phyloP scores from a whole-genome alignment of 345 rosid species.

The Brassica nigra region DNA sequence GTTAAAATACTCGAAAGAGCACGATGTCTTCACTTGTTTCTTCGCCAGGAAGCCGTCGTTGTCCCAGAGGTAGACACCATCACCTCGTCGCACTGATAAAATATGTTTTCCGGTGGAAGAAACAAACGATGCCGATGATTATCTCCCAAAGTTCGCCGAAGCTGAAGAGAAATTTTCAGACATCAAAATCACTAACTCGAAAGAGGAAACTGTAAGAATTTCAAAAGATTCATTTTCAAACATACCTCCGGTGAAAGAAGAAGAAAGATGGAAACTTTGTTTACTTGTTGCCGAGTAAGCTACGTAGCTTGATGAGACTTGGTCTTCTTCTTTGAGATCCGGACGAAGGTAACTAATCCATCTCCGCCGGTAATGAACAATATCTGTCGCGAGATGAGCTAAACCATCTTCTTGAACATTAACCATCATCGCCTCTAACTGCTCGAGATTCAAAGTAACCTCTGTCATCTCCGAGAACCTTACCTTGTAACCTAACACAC shows the following conservation, averaged over 20 bases:
- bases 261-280: too few relatives aligned
- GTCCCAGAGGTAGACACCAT: slow-evolving; percentile 77
- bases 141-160: slow-evolving; percentile 60
- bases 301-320: too few relatives aligned
- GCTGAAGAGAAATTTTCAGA: slow-evolving; percentile 22
- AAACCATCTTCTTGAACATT: slow-evolving; percentile 61
- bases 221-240: neutral
- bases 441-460: slow-evolving; percentile 78
- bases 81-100: slow-evolving; percentile 75
- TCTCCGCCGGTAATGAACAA: slow-evolving; percentile 52
- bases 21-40: slow-evolving; percentile 49
- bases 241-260: slow-evolving; percentile 46
- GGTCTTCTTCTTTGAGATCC: too few relatives aligned
- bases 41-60: slow-evolving; percentile 43
- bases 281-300: too few relatives aligned
- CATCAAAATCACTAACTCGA: neutral
- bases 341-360: too few relatives aligned
- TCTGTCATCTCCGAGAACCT: slow-evolving; percentile 79
- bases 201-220: neutral
- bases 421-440: slow-evolving; percentile 67
- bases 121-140: slow-evolving; percentile 74
- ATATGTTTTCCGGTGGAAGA: slow-evolving; percentile 69
- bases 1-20: slow-evolving; percentile 71
- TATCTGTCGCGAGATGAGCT: slow-evolving; percentile 58
- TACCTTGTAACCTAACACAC: slow-evolving; percentile 72